Evolutionary conservation across 768 basidiomycete genomes (phyloP).

Genomic region (Xerocomellus chrysenteron): DNA sequence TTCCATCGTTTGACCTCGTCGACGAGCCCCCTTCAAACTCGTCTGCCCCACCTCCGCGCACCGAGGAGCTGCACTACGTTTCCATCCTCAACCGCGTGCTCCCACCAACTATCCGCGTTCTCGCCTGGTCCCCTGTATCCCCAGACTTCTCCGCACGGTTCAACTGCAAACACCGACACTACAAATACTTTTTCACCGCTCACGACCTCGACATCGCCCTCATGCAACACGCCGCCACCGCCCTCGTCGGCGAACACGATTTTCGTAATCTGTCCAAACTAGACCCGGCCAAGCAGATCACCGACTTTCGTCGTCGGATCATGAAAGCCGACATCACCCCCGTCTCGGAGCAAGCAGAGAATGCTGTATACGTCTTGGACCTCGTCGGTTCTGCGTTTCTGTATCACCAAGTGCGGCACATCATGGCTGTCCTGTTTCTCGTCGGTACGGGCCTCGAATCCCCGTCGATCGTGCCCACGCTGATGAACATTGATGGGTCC

Average conservation of each 20-base stretch:
- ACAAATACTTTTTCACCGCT: slow-evolving; percentile 94
- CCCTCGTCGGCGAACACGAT: slow-evolving; percentile 86
- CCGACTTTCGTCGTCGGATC: slow-evolving; percentile 70
- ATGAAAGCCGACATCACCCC: slow-evolving; percentile 61
- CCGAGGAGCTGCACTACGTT: slow-evolving; percentile 71
- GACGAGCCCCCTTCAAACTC: slow-evolving; percentile 40
- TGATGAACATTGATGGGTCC: slow-evolving; percentile 66
- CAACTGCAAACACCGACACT: slow-evolving; percentile 84
- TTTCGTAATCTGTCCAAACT: slow-evolving; percentile 95
- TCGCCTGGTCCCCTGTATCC: slow-evolving; percentile 92
- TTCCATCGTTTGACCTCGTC: slow-evolving; percentile 33
- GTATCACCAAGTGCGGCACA: slow-evolving; percentile 95
- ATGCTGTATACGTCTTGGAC: slow-evolving; percentile 66
- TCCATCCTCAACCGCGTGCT: slow-evolving; percentile 82
- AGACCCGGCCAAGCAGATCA: slow-evolving; percentile 89
- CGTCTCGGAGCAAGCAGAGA: slow-evolving; percentile 37
- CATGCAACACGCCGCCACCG: slow-evolving; percentile 74
- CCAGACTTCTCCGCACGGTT: slow-evolving; percentile 83
- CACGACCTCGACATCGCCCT: slow-evolving; percentile 61
- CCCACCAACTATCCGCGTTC: slow-evolving; percentile 83
- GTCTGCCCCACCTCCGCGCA: slow-evolving; percentile 25
- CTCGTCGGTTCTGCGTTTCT: slow-evolving; percentile 86
- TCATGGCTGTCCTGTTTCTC: slow-evolving; percentile 89
- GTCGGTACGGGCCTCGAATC: slow-evolving; percentile 79
- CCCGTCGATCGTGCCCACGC: slow-evolving; percentile 63